Evolutionary conservation across 495 filamentous ascomycete species (phyloP).

Genomic region (Penicillium ochrochloron): DNA sequence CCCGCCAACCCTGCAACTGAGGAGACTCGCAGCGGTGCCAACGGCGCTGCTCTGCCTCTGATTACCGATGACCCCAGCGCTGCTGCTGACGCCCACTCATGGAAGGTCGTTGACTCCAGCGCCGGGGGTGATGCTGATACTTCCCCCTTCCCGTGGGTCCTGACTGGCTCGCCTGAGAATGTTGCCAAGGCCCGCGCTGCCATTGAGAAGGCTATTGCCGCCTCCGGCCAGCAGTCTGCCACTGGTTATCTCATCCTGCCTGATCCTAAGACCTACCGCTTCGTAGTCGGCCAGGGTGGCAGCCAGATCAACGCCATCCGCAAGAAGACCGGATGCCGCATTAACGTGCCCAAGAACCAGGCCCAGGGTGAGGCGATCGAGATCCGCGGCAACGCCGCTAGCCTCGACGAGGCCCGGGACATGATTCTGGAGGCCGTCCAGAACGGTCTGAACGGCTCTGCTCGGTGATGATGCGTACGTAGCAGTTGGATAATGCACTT

Average conservation of each 20-base stretch:
- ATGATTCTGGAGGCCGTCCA: slow-evolving; percentile 82
- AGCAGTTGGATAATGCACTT: background rate
- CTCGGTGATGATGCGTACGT: slow-evolving; percentile 22
- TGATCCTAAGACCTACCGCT: slow-evolving; percentile 86
- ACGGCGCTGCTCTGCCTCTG: slow-evolving; percentile 69
- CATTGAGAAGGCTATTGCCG: slow-evolving; percentile 70
- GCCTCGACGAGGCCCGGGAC: slow-evolving; percentile 85
- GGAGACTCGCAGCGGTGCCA: slow-evolving; percentile 45
- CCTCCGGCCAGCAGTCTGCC: slow-evolving; percentile 70
- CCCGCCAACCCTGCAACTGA: slow-evolving; percentile 65
- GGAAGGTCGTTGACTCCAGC: slow-evolving; percentile 71
- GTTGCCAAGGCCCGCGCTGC: slow-evolving; percentile 76
- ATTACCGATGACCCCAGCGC: slow-evolving; percentile 82
- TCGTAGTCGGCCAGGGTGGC: slow-evolving; percentile 87
- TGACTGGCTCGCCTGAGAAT: slow-evolving; percentile 76
- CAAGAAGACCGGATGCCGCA: slow-evolving; percentile 87
- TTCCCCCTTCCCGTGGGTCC: slow-evolving; percentile 84
- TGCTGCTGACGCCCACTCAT: slow-evolving; percentile 69
- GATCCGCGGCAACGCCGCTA: slow-evolving; percentile 76
- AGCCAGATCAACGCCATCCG: slow-evolving; percentile 91
- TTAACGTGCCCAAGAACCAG: slow-evolving; percentile 86
- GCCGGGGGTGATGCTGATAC: slow-evolving; percentile 37
- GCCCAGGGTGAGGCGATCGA: slow-evolving; percentile 83
- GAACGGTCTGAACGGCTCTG: slow-evolving; percentile 40
- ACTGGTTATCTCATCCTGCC: slow-evolving; percentile 89